Base-by-base conservation (phyloP, 2,329 filamentous ascomycete genomes). In the Epicoccum nigrum region DNA sequence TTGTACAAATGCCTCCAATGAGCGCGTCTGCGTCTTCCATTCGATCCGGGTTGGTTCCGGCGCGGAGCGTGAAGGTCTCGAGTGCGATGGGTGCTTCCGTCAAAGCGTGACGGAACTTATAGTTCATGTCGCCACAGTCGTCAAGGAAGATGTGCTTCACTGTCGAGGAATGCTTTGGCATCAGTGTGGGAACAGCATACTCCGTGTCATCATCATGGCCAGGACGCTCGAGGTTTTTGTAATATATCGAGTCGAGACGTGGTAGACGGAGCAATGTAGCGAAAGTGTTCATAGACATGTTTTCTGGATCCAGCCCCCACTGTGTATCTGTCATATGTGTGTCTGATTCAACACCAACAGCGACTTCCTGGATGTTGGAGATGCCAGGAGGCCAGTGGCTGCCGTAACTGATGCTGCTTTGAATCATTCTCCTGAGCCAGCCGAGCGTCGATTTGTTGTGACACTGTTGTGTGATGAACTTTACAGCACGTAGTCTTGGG, bases 81-180 rank as follows among this genome's bases (percentile, higher is more conserved):
- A 58, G 53, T 12, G 32, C 45, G 20, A 20, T 15, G 12, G 45
- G 38, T 3, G 28, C 52, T 27, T 40, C 25, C 3, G 12, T 5
- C 7, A 58, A 35, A 13, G 31, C 27, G 2, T 13, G 1, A 15
- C 28, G 23, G 19, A 45, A 48, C 3, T 7, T 11, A 11, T 37
- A 17, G 4, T 25, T 19, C 27, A 49, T 17, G 11, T 50, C 37
- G 21, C 39, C 42, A 11, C 44, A 49, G 43, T 44, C 42, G n/a
- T 59, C 54, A 11, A 59, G 16, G n/a, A 49, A 59, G 8, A 56
- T 43, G 27, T 56, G 46, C 39, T 55, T 53, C 17, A 54, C 41
- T 12, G 42, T 43, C n/a, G 48, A 46, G 12, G 33, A 39, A 6
- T 27, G 23, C 4, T 19, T 4, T 2, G 51, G 47, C n/a, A 51